Evolutionary conservation across 2,329 filamentous ascomycete genomes (phyloP).

Genomic region (Ophiobolus disseminans): DNA sequence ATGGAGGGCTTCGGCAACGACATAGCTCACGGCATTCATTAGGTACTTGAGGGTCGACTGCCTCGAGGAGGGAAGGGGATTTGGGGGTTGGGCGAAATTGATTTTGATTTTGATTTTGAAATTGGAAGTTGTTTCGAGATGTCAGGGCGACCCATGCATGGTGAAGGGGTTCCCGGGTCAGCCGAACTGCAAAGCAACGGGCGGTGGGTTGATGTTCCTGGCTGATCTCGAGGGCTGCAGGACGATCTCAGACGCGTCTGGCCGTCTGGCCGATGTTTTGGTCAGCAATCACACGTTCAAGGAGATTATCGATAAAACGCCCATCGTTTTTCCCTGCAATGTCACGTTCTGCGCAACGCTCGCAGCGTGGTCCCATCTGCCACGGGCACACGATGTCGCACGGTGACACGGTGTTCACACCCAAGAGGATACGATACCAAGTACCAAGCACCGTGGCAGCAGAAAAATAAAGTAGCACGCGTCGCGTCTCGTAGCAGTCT

Average conservation of each 20-base stretch:
- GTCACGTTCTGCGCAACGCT: slow-evolving; percentile 6
- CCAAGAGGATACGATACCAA: no score
- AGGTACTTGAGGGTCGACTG: background rate
- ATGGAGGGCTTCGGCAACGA: slow-evolving; percentile 10
- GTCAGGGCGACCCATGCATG: background rate
- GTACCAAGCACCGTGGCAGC: no score
- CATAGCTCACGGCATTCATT: background rate
- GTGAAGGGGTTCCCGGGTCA: background rate
- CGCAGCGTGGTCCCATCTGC: slow-evolving; percentile 1
- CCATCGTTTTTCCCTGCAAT: background rate
- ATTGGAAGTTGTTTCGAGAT: slow-evolving; percentile 13
- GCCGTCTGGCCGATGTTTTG: background rate
- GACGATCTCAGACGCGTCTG: slow-evolving; percentile 13
- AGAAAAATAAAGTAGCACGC: slow-evolving; percentile 1
- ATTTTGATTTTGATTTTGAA: background rate
- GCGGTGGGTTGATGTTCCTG: slow-evolving; percentile 4
- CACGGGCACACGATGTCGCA: background rate
- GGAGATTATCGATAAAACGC: background rate
- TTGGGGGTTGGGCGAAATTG: background rate
- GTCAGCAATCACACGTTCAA: background rate
- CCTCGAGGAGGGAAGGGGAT: slow-evolving; percentile 5
- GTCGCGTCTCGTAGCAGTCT: slow-evolving; percentile 9
- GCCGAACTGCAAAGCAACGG: background rate
- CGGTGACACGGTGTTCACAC: background rate
- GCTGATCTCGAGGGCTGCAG: slow-evolving; percentile 8